Base-by-base conservation (phyloP, 192 early-diverging fungal species). In the Coemansia biformis region DNA sequence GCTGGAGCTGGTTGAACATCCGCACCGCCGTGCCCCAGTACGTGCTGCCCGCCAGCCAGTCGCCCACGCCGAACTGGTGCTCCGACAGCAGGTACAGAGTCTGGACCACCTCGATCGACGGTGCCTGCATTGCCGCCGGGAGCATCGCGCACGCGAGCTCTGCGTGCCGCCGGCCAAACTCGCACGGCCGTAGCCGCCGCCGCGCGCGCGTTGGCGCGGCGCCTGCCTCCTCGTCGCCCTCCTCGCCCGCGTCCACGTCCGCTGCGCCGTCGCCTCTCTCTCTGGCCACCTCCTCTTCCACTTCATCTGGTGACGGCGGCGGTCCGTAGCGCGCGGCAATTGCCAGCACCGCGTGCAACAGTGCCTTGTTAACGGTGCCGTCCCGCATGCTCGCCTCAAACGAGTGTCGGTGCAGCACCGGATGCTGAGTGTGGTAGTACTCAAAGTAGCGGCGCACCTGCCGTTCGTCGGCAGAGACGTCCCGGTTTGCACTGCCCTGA, bases 21-120 rank as follows among this genome's bases (percentile, higher is more conserved):
- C 72, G 63, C 40, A 63, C 72, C 5, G 72, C 72, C 2, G 72
- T 75, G 57, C 60, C 72, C 72, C 72, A 75, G 53, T 60, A 63
- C 36, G 65, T 51, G 51, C 51, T 63, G 40, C 72, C 72, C 16
- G 57, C 55, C 10, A 63, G 55, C 72, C 64, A 67, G 52, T 67
- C 65, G 52, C 72, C 72, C 52, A 43, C 47, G 10, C 72, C 72
- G n/a, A 67, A 68, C 48, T 59, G 59, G 54, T 67, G 59, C 48
- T 60, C 59, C 8, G 59, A 55, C 17, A 75, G 55, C 26, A 75
- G 56, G 26, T 56, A 75, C 37, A 67, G 57, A 36, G 72, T 59
- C 65, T 75, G 72, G 39, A 75, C 59, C 35, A 43, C 50, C 36
- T 54, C 59, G 41, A 75, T 66, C 28, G 51, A 46, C 45, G 65